Evolutionary conservation across 257 asterid species (phyloP).

Genomic region (Gentiana macrophylla): DNA sequence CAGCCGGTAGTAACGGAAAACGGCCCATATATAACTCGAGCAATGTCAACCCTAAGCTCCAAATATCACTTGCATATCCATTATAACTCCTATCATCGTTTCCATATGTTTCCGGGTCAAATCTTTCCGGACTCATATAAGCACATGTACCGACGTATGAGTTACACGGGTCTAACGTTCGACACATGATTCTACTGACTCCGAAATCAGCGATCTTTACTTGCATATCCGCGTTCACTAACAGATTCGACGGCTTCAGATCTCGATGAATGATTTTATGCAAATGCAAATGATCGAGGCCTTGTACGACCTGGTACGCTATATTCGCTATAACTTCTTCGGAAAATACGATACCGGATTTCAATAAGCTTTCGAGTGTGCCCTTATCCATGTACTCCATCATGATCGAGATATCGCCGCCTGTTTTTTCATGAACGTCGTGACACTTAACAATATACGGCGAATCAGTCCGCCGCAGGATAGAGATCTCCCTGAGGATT

Average conservation of each 20-base stretch:
- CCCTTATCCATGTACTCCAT: conserved; percentile 86
- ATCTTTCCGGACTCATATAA: conserved; percentile 94
- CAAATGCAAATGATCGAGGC: conserved; percentile 57
- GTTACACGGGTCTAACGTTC: conserved; percentile 70
- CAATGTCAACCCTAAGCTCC: conserved; percentile 82
- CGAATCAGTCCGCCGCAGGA: conserved; percentile 79
- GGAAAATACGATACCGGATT: conserved; percentile 28
- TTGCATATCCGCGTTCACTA: conserved; percentile 45
- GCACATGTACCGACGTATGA: conserved; percentile 95
- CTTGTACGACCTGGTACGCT: conserved; percentile 47
- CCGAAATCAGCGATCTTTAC: conserved; percentile 88
- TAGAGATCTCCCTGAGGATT: conserved; percentile 67
- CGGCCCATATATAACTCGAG: conserved; percentile 72
- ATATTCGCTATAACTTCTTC: conserved; percentile 46
- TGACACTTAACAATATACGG: conserved; percentile 66
- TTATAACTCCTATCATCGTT: conserved; percentile 35
- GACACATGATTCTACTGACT: conserved; percentile 69
- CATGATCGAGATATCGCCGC: conserved; percentile 73
- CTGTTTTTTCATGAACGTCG: conserved; percentile 56
- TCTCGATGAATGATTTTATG: conserved; percentile 82
- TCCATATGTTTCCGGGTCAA: conserved; percentile 78
- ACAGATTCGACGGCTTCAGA: conserved; percentile 61
- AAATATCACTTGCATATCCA: conserved; percentile 77
- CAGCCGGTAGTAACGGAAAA: conserved; percentile 61
- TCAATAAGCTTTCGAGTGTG: conserved; percentile 46